Evolutionary conservation across 106 monocot species (phyloP), one percentile per base, ranked within the genome.

Genomic region (Dioscorea dumetorum): DNA sequence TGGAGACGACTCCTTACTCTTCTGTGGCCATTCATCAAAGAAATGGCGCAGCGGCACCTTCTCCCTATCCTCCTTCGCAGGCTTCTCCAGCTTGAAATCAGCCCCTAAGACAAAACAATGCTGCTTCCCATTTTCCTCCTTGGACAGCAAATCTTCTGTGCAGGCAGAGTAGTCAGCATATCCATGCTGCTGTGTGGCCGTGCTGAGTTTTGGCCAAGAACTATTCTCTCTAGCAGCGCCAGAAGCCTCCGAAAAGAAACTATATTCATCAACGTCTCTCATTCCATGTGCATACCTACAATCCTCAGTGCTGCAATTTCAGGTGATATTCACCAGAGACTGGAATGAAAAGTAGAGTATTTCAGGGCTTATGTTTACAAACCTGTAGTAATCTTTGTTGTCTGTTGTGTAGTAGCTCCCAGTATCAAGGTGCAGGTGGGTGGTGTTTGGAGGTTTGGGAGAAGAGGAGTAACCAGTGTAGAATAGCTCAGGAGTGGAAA

Each of bases 1-100:
- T 5, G 22, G 15, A 16, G 19, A 22, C 9, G 80, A 61, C 4
- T 66, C 71, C 49, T 41, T 76, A 63, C 23, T 70, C 67, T 67
- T 79, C 76, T 56, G 70, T 8, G 85, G 82, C 82, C 85, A 85
- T 57, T 84, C 91, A 50, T 84, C 87, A n/a, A 87, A 79, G 79
- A 91, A 91, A 59, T 56, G 78, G 22, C 68, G 80, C 10, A 88
- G 72, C 5, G 87, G 83, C 72, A 72, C 74, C 75, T 72, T 67
- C 33, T 66, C 77, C 33, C 35, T 61, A 15, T 77, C 73, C 31
- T 16, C 62, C 70, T 73, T 70, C 33, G 48, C 24, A 1, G 77
- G 74, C 60, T 59, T 62, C 32, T 70, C 76, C n/a, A 69, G 67
- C 34, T 69, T 78, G 23, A 85, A 75, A 58, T 90, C 82, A 24